Percentiles rank a stretch among this genome's conserved stretches.
These are phyloP conservation scores for Xylaria sp. DNA, from an alignment of 2,329 filamentous ascomycete genomes.

Conservation along the genomic window DNA sequence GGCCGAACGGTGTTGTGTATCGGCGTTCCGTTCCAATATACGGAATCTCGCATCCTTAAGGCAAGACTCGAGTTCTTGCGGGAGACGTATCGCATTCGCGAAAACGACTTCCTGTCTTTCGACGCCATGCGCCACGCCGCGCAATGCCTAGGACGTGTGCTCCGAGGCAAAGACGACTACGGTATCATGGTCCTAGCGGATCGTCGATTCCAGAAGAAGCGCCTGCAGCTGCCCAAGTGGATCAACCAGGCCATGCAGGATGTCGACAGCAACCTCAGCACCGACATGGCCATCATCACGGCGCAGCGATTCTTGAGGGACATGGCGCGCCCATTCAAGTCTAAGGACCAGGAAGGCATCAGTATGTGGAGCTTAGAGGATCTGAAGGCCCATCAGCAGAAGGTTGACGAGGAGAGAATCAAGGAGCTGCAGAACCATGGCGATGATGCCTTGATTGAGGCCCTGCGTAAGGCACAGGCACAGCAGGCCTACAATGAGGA, in stretches of 20 bases:
- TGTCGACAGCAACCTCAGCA: slow-evolving; percentile 88
- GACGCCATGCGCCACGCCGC: slow-evolving; percentile 99
- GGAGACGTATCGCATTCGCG: slow-evolving; percentile 95
- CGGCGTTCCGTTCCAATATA: slow-evolving; percentile 98
- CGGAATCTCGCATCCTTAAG: slow-evolving; percentile 95
- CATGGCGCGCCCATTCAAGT: slow-evolving; percentile 91
- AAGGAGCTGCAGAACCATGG: slow-evolving; percentile 66
- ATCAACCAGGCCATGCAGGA: slow-evolving; percentile 90
- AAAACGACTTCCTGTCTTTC: slow-evolving; percentile 98
- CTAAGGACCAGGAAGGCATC: slow-evolving; percentile 88
- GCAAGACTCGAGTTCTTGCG: slow-evolving; percentile 94
- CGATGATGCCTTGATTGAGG: slow-evolving; percentile 51
- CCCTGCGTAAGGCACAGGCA: slow-evolving; percentile 45
- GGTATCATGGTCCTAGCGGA: slow-evolving; percentile 99
- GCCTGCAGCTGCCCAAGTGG: slow-evolving; percentile 93
- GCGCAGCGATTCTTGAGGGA: slow-evolving; percentile 89
- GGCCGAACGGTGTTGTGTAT: slow-evolving; percentile 96
- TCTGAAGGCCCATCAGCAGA: slow-evolving; percentile 80
- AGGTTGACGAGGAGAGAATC: slow-evolving; percentile 75
- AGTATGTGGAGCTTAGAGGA: slow-evolving; percentile 90
- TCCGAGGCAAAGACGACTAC: slow-evolving; percentile 97
- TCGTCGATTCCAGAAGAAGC: slow-evolving; percentile 91
- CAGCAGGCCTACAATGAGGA: slow-evolving; percentile 52
- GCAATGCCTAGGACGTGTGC: slow-evolving; percentile 92
- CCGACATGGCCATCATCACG: slow-evolving; percentile 91